Percentiles rank a stretch among this genome's conserved stretches.
phyloP scores from a whole-genome alignment of 306 rosid species.

The Benincasa hispida region DNA sequence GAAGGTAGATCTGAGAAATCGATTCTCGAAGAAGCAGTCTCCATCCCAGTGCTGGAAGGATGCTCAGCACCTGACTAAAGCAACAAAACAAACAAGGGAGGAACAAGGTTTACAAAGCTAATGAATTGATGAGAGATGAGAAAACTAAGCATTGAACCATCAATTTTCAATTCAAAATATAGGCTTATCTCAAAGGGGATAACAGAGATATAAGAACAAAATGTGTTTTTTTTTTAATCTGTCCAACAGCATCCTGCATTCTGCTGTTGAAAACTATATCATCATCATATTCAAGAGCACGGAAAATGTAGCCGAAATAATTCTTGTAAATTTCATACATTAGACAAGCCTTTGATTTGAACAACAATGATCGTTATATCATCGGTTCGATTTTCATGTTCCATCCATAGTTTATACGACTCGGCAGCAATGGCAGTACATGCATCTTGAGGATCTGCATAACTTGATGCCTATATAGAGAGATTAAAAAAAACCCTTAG shows the following conservation, averaged over 20 bases:
- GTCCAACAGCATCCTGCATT: background rate
- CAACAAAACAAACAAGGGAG: background rate
- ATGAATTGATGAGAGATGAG: background rate
- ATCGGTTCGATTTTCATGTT: slow-evolving; percentile 81
- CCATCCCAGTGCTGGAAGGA: slow-evolving; percentile 31
- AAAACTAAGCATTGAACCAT: background rate
- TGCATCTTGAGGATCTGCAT: slow-evolving; percentile 92
- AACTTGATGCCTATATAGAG: slow-evolving; percentile 54
- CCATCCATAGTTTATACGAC: slow-evolving; percentile 84
- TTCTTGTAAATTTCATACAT: slow-evolving; percentile 38
- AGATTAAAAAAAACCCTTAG: background rate
- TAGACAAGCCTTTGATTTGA: slow-evolving; percentile 73
- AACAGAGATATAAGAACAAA: background rate
- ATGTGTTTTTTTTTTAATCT: background rate
- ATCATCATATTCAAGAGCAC: background rate
- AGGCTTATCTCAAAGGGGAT: background rate
- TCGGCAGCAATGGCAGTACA: slow-evolving; percentile 94
- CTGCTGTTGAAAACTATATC: background rate
- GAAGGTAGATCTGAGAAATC: slow-evolving; percentile 32
- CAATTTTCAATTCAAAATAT: background rate
- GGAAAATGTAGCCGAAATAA: background rate
- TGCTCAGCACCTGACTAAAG: slow-evolving; percentile 20
- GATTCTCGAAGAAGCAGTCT: slow-evolving; percentile 33
- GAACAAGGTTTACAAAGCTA: background rate
- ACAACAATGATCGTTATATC: slow-evolving; percentile 86